Conservation (phyloP, 371 early-diverging fungal species). For the Fennellomyces sp. region DNA sequence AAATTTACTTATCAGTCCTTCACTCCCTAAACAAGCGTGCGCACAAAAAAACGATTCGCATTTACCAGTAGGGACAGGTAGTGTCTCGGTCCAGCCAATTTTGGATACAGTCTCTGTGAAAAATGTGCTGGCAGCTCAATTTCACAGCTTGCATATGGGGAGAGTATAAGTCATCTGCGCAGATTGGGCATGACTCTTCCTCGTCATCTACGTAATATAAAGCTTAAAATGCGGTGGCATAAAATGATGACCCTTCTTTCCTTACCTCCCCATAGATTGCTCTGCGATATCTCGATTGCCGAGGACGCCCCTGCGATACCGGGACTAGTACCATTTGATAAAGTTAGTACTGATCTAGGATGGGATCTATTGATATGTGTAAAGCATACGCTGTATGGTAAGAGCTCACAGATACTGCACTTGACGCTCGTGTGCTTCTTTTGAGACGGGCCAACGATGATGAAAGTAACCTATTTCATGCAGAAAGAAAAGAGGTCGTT, state of each 20-base stretch:
- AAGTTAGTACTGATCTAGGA: too few species aligned
- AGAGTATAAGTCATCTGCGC: neutral
- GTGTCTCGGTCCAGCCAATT: neutral
- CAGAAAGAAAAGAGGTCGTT: too few species aligned
- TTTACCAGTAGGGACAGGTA: constrained; percentile 1
- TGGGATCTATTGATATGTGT: too few species aligned
- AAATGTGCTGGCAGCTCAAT: neutral
- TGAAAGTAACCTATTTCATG: too few species aligned
- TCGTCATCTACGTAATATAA: neutral
- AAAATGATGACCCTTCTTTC: neutral
- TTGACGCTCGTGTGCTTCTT: neutral
- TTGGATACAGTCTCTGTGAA: neutral
- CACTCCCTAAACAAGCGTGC: too few species aligned
- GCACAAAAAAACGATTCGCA: too few species aligned
- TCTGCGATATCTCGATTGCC: too few species aligned
- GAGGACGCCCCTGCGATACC: too few species aligned
- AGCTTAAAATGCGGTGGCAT: neutral
- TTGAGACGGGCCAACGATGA: neutral
- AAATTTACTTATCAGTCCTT: neutral
- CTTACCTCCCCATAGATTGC: too few species aligned
- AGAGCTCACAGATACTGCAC: neutral
- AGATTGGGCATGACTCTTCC: neutral
- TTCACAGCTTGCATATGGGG: neutral
- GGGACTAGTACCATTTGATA: too few species aligned
- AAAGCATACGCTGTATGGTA: neutral